Conservation (phyloP, 768 basidiomycete species). For the Agrocybe pediades region DNA sequence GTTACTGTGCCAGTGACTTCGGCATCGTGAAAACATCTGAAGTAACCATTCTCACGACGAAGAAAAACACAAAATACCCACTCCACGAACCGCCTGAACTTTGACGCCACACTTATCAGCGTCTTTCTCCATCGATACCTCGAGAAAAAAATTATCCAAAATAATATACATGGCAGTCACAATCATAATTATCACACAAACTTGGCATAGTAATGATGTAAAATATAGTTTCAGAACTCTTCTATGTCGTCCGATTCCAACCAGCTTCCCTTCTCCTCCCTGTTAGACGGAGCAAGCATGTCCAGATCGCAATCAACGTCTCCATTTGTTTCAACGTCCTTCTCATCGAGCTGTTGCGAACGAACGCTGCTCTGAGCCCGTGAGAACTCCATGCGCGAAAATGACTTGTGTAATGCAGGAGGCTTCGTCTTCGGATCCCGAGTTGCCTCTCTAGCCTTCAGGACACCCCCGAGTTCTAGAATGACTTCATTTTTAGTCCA, state of each 20-base stretch:
- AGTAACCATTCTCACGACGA: too few species aligned
- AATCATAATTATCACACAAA: too few species aligned
- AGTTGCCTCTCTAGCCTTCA: conserved; percentile 45
- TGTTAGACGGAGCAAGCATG: neutral
- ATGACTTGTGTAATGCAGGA: conserved; percentile 30
- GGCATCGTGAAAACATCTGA: too few species aligned
- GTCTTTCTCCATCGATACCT: too few species aligned
- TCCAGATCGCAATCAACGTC: conserved; percentile 23
- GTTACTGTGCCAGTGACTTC: too few species aligned
- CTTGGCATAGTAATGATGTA: neutral
- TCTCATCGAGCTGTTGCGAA: conserved; percentile 35
- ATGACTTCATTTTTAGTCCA: conserved; percentile 58
- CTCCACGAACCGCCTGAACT: too few species aligned
- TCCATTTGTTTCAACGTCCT: conserved; percentile 25
- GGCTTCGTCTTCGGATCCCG: conserved; percentile 5
- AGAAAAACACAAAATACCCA: too few species aligned
- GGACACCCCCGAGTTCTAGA: conserved; percentile 58
- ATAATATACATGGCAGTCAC: too few species aligned
- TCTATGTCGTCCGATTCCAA: conserved; percentile 63
- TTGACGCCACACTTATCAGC: too few species aligned
- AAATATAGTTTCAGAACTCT: conserved; percentile 32
- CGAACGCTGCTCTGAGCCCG: conserved; percentile 31
- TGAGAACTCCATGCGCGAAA: conserved; percentile 54
- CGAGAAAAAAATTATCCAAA: too few species aligned
- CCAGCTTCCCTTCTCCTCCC: conserved; percentile 42